Evolutionary conservation across 768 basidiomycete species (phyloP), one percentile per base, ranked within the genome.

Genomic region (Rhodotorula paludigena): DNA sequence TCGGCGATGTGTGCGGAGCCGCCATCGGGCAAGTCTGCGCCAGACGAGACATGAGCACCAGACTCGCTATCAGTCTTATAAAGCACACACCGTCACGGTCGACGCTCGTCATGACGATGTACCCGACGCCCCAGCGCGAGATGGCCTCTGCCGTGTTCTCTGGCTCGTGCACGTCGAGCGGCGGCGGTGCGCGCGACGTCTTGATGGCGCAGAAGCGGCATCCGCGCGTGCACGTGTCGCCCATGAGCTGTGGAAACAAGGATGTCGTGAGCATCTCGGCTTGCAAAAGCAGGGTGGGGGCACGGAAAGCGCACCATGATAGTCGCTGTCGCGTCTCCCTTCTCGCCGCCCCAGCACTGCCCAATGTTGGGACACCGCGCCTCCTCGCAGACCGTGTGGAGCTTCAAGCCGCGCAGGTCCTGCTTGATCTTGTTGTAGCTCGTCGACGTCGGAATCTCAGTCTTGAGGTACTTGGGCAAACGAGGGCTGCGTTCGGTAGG

Each of bases 141-240:
- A 99, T 93, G 47, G 96, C 96, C 80, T 98, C 94, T 0, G 96
- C 94, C 5, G 96, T 98, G 77, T 98, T 85, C 81, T 98, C 96
- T 28, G 96, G 96, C 76, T 99, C 96, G 75, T 96, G 92, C 1
- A 89, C 87, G 76, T 99, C 94, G 45, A 99, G 80, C 12, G 96
- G 93, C 36, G 89, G 87, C 15, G 96, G 96, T 0, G 86, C 77
- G 58, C 84, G 82, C 5, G 92, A 92, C 0, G 96, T 99, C 81
- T 96, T 96, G 57, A 99, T 91, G 15, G 93, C 89, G 75, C 96
- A 99, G 77, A 99, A 99, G 61, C 93, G 83, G 79, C 96, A 99
- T 3, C 92, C 96, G 76, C 96, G 86, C 42, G 96, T 99, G 77
- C 96, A 99, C 21, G 92, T 96, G 80, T 98, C 94, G 15, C 96